Base-by-base conservation (phyloP, 2,329 filamentous ascomycete species). In the Verticillium albo-atrum region DNA sequence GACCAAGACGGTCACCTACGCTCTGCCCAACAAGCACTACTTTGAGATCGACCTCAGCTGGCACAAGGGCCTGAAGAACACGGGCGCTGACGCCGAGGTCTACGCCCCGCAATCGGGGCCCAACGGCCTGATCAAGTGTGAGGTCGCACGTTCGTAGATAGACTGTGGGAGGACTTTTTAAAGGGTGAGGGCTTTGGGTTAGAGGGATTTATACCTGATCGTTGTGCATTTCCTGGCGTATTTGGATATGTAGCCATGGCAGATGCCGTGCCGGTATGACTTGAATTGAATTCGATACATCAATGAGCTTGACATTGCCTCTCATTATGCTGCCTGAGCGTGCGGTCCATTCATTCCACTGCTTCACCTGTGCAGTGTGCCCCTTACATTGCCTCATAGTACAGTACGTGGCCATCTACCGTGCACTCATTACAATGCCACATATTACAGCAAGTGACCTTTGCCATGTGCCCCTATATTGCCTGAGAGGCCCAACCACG, bases 1-100 rank as follows among this genome's bases (percentile, higher is more conserved):
- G 64, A 84, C 92, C 25, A 84, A 89, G 52, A 81, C 82, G 25
- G 91, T 95, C 50, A 85, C 89, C 68, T 98, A 97, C 73, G 82
- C 89, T 9, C 82, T 99, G 69, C 95, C 95, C 12, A 99, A 99
- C 82, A 98, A 97, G 81, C 95, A 99, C 78, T 98, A 97, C 79
- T 98, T 98, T 71, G 94, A 98, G 77, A 89, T 98, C 74, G 94
- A 98, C 72, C 78, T 99, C 71, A 94, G 90, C 77, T 99, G 95
- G 95, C 91, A 97, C 83, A 96, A 98, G 75, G 92, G 89, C 30
- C 74, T 93, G 66, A 91, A 97, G 82, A 99, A 99, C 78, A 97
- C 91, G 0, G 95, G 95, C 75, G 90, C 91, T 75, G 90, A 99
- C 69, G 95, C 95, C 57, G 93, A 97, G 72, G 94, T 99, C 23